Percentiles rank a stretch among this genome's conserved stretches.
Conservation (phyloP, 805 yeast genomes). For the Torulaspora gathmanii region DNA sequence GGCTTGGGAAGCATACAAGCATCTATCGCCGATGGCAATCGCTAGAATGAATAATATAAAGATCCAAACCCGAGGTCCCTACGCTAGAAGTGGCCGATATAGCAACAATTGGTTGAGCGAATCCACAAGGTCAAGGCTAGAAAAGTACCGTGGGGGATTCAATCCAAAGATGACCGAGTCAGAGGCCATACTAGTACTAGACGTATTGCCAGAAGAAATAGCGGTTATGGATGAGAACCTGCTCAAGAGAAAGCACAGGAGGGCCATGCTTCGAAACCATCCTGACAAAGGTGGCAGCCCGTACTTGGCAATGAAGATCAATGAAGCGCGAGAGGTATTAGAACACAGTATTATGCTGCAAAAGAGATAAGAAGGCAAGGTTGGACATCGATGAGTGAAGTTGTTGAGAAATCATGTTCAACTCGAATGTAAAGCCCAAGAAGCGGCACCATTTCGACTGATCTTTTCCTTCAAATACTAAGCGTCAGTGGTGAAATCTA, state of each 20-base stretch:
- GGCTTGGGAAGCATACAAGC: constrained; percentile 32
- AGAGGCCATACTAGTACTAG: constrained; percentile 64
- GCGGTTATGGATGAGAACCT: constrained; percentile 43
- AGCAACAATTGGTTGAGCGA: constrained; percentile 16
- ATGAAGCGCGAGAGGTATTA: constrained; percentile 83
- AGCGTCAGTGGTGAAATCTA: too few species aligned
- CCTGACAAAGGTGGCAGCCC: constrained; percentile 95
- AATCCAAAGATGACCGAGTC: constrained; percentile 58
- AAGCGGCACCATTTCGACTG: too few species aligned
- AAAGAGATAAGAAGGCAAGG: constrained; percentile 4
- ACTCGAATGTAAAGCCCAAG: too few species aligned
- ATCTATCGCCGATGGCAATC: constrained; percentile 27
- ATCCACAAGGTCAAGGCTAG: constrained; percentile 15
- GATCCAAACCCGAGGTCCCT: constrained; percentile 9
- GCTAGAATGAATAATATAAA: constrained; percentile 29
- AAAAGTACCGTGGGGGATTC: constrained; percentile 56
- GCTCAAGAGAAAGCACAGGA: constrained; percentile 76
- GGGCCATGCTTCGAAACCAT: constrained; percentile 81
- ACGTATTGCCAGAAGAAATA: constrained; percentile 54
- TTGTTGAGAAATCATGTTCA: too few species aligned
- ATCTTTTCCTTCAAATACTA: too few species aligned
- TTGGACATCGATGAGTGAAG: too few species aligned
- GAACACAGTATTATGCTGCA: constrained; percentile 22
- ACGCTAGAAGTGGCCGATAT: constrained; percentile 15
- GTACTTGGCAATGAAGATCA: constrained; percentile 81